These are phyloP conservation scores for Phytophthora chlamydospora DNA, from an alignment of 352 stramenopile species.

Conservation along the genomic window DNA sequence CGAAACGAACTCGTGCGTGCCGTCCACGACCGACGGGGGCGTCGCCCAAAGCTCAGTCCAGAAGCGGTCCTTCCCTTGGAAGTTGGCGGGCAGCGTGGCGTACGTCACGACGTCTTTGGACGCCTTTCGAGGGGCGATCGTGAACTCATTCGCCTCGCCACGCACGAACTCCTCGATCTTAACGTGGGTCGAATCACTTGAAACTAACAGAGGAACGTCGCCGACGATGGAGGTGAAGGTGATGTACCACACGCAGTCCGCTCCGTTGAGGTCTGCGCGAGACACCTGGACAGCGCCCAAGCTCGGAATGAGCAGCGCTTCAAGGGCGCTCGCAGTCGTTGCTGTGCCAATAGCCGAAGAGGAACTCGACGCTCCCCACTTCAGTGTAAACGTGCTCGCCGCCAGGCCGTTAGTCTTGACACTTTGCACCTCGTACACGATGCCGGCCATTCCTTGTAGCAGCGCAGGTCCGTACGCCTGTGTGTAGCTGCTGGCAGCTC, in stretches of 20 bases:
- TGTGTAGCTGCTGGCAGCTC: slow-evolving; percentile 86
- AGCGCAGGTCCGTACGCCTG: slow-evolving; percentile 90
- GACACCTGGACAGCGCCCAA: slow-evolving; percentile 73
- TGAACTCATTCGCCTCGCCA: slow-evolving; percentile 95
- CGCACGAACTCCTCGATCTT: slow-evolving; percentile 92
- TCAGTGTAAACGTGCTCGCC: slow-evolving; percentile 56
- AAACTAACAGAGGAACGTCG: slow-evolving; percentile 75
- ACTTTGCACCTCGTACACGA: slow-evolving; percentile 96
- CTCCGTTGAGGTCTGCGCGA: slow-evolving; percentile 49
- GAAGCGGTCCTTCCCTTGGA: slow-evolving; percentile 93
- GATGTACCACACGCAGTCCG: slow-evolving; percentile 76
- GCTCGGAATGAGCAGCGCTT: slow-evolving; percentile 48
- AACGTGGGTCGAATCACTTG: slow-evolving; percentile 49
- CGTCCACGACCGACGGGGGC: slow-evolving; percentile 77
- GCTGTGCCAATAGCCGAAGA: slow-evolving; percentile 51
- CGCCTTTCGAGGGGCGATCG: slow-evolving; percentile 93
- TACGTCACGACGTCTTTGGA: slow-evolving; percentile 92
- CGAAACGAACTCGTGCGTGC: slow-evolving; percentile 90
- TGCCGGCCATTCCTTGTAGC: slow-evolving; percentile 90
- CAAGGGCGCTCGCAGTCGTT: slow-evolving; percentile 50
- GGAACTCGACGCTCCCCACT: slow-evolving; percentile 37
- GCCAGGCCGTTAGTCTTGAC: slow-evolving; percentile 61
- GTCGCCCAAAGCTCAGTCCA: slow-evolving; percentile 96
- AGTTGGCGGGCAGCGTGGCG: slow-evolving; percentile 67
- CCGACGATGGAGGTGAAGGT: slow-evolving; percentile 89